Evolutionary conservation across 176 grass and related monocot genomes (phyloP).

Genomic region (Lolium perenne): DNA sequence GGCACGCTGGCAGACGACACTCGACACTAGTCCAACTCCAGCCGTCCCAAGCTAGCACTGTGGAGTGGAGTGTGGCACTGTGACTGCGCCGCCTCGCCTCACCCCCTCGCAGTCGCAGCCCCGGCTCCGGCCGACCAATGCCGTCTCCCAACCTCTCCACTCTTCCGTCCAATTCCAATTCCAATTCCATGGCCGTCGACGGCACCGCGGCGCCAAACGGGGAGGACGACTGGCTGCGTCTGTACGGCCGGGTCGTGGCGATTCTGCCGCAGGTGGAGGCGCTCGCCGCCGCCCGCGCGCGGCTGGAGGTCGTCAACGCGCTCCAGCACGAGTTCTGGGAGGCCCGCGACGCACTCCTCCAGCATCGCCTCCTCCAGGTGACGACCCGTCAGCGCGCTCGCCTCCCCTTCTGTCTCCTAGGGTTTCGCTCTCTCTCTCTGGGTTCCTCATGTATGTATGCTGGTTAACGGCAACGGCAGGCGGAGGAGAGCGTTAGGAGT

Average conservation of each 20-base stretch:
- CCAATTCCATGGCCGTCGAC: no score
- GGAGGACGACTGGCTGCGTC: neutral
- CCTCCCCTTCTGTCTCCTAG: neutral
- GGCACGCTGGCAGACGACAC: no score
- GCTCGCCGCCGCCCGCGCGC: constrained; percentile 7
- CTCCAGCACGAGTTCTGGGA: constrained; percentile 21
- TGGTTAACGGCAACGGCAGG: neutral
- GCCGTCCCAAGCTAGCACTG: no score
- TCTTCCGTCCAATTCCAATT: no score
- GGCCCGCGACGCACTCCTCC: neutral
- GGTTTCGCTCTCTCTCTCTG: neutral
- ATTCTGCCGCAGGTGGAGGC: neutral
- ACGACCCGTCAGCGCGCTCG: neutral
- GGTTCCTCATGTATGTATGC: neutral
- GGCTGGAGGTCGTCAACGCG: neutral
- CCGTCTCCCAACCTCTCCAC: no score
- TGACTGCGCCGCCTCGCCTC: no score
- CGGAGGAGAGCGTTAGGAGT: neutral
- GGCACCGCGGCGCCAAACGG: no score
- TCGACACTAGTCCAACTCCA: no score
- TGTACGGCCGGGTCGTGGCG: neutral
- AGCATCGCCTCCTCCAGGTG: constrained; percentile 8
- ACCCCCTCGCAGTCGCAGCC: no score
- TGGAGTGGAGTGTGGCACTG: no score
- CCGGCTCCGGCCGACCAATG: no score